Evolutionary conservation across 2,329 filamentous ascomycete species (phyloP).

Genomic region (Xylariaceae sp.): DNA sequence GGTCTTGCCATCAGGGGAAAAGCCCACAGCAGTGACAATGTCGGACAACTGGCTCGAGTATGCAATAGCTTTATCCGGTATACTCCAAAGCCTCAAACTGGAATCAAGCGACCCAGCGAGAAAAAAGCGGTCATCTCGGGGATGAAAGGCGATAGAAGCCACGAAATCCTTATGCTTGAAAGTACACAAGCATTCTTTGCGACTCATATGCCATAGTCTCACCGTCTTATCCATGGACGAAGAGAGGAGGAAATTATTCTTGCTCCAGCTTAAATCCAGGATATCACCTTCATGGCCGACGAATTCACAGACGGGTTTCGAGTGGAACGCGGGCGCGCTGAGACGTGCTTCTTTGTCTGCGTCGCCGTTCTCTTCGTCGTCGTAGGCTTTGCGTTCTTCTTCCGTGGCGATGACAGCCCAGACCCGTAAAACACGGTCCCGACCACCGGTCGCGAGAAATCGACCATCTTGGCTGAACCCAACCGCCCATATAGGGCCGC

Average conservation of each 20-base stretch:
- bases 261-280: conserved; percentile 93
- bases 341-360: conserved; percentile 56
- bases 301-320: conserved; percentile 73
- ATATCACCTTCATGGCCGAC: conserved; percentile 79
- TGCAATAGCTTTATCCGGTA: conserved; percentile 90
- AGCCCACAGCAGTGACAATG: conserved; percentile 89
- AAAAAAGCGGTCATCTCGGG: conserved; percentile 92
- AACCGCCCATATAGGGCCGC: conserved; percentile 80
- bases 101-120: conserved; percentile 87
- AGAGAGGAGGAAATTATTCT: conserved; percentile 94
- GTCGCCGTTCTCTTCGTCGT: conserved; percentile 55
- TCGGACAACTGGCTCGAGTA: conserved; percentile 73
- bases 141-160: conserved; percentile 90
- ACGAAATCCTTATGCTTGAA: conserved; percentile 96
- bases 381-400: conserved; percentile 70
- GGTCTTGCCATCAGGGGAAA: conserved; percentile 85
- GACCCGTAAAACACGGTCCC: conserved; percentile 77
- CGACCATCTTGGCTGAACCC: conserved; percentile 90
- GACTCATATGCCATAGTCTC: conserved; percentile 82
- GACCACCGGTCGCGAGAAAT: conserved; percentile 86
- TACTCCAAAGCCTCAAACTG: conserved; percentile 88
- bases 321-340: conserved; percentile 84
- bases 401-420: conserved; percentile 82
- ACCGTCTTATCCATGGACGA: conserved; percentile 99
- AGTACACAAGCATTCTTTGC: conserved; percentile 79